Conservation (phyloP, 306 rosid genomes). For the Glycine tomentella region DNA sequence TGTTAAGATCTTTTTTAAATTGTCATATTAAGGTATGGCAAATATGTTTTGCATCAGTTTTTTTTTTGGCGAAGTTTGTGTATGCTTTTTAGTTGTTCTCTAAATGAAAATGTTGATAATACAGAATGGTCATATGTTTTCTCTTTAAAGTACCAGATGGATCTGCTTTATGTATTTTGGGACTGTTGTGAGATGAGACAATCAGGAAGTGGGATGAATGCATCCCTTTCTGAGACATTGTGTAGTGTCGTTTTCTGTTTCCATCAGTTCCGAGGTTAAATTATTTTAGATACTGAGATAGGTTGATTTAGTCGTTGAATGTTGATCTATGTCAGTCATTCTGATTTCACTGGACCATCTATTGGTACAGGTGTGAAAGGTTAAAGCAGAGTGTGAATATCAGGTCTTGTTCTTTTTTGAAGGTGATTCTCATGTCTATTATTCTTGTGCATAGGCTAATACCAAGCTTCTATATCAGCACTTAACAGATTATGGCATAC, state of each 20-base stretch:
- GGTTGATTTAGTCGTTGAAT: constrained; percentile 34
- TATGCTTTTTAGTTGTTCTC: constrained; percentile 4
- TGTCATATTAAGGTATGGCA: constrained; percentile 50
- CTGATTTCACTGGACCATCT: constrained; percentile 33
- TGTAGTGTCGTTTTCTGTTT: constrained; percentile 1
- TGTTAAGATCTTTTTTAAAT: neutral
- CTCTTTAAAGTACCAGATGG: constrained; percentile 22
- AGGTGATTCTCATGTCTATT: neutral
- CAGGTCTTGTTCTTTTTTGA: too few species aligned
- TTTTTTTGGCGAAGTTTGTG: neutral
- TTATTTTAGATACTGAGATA: constrained; percentile 17
- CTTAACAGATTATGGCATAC: constrained; percentile 30
- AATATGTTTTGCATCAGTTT: constrained; percentile 19
- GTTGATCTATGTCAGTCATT: constrained; percentile 19
- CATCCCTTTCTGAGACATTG: constrained; percentile 24
- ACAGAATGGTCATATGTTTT: constrained; percentile 30
- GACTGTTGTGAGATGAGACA: neutral
- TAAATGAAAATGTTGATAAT: neutral
- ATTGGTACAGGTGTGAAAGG: constrained; percentile 35
- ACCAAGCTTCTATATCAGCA: neutral
- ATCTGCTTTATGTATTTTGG: constrained; percentile 22
- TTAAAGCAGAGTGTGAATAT: neutral
- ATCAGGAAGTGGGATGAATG: constrained; percentile 23
- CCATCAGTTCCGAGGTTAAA: constrained; percentile 21
- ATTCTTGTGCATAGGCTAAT: too few species aligned